Percentiles rank a stretch among this genome's conserved stretches.
These are phyloP conservation scores for Annulohypoxylon maeteangense DNA, from an alignment of 495 filamentous ascomycete genomes.

Conservation along the genomic window DNA sequence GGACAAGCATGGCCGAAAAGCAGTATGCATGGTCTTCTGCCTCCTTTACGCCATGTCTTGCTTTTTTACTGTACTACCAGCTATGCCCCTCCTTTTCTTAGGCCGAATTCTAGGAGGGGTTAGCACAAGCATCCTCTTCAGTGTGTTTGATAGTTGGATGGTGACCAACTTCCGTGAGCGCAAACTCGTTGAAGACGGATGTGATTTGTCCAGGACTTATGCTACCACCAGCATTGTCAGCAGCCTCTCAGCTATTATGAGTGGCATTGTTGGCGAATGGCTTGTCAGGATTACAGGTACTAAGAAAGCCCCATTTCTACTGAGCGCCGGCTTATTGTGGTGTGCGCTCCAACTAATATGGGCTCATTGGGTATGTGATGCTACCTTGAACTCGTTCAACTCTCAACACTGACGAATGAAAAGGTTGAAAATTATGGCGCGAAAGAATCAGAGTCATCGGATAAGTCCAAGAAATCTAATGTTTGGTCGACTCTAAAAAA, in stretches of 20 bases:
- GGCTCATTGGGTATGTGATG: conserved; percentile 58
- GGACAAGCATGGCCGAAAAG: conserved; percentile 61
- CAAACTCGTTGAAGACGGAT: conserved; percentile 46
- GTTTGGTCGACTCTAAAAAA: conserved; percentile 43
- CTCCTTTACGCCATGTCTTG: conserved; percentile 61
- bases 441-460: conserved; percentile 23
- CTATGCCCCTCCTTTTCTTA: conserved; percentile 54
- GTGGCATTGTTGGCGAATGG: conserved; percentile 55
- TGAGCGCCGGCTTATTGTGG: conserved; percentile 52
- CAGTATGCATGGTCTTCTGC: conserved; percentile 62
- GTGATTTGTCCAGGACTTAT: conserved; percentile 58
- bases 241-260: conserved; percentile 60
- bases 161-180: conserved; percentile 60
- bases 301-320: conserved; percentile 62
- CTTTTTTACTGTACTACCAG: conserved; percentile 55
- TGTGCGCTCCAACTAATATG: conserved; percentile 55
- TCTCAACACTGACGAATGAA: conserved; percentile 12
- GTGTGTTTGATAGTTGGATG: conserved; percentile 69
- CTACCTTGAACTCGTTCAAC: not conserved
- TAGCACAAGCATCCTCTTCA: conserved; percentile 64
- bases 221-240: conserved; percentile 63
- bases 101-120: conserved; percentile 65
- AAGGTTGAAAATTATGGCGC: conserved; percentile 62
- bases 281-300: conserved; percentile 55
- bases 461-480: conserved; percentile 21